Base-by-base conservation (phyloP, 2,329 filamentous ascomycete genomes). In the Allantophomopsis lycopodina region DNA sequence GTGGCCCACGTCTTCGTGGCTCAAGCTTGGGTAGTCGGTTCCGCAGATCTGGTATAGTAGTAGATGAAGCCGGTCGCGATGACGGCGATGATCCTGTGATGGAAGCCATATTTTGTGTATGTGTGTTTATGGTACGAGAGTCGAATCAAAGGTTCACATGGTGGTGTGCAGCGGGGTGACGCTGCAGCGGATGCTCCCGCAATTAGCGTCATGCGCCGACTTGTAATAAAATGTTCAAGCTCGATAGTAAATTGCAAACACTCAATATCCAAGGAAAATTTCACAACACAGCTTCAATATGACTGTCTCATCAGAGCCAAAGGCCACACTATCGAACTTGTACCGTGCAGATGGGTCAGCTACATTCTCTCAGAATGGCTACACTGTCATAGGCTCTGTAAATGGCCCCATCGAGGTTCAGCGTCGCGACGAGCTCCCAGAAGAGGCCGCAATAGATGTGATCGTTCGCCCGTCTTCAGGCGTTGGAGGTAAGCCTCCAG, bases 391-490 rank as follows among this genome's bases (percentile, higher is more conserved):
- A 40, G 83, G 82, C 41, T 80, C 85, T 12, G 86, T 94, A 48
- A 96, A 94, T 60, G 91, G 89, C 0, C 91, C 91, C 13, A 76
- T 96, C 49, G 91, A 98, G 64, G 85, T 89, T 13, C 77, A 79
- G 50, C 76, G 88, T 52, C 77, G 85, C 52, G 89, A 98, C 56
- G 86, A 96, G 59, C 76, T 91, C 48, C 83, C 91, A 7, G 88
- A 94, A 60, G 87, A 95, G 64, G 86, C 89, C 20, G 76, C 81
- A 37, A 69, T 98, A 48, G 91, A 96, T 60, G 84, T 98, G 42
- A 78, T 89, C 56, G 75, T 98, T 47, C 77, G 91, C 57, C 89
- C 89, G 37, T 80, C 83, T 30, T 78, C 81, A 46, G 88, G 88
- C 13, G 79, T 91, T 35, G 86, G 83, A 65, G 82, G 87, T 79